These are phyloP conservation scores for Zygosaccharomyces kombuchaensis DNA, from an alignment of 805 yeast species.

Conservation along the genomic window DNA sequence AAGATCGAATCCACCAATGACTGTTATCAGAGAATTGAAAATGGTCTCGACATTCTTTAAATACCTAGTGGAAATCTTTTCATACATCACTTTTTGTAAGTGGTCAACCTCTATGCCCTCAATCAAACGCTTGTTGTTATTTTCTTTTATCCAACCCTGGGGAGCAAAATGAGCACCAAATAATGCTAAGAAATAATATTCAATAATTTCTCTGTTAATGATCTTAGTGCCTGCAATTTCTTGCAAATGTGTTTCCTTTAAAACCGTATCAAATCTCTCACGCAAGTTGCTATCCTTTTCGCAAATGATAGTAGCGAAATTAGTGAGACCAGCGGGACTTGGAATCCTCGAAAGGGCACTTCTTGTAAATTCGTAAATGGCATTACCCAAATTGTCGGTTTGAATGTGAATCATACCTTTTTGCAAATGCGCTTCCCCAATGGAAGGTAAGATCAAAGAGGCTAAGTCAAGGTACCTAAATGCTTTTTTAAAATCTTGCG, in stretches of 20 bases:
- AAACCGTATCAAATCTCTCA: conserved; percentile 21
- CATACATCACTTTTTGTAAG: conserved; percentile 19
- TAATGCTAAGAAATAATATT: conserved; percentile 29
- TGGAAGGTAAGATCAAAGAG: conserved; percentile 55
- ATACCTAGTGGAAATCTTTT: conserved; percentile 26
- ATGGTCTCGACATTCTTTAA: conserved; percentile 26
- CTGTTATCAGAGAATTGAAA: conserved; percentile 21
- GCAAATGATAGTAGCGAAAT: conserved; percentile 39
- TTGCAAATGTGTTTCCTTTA: conserved; percentile 20
- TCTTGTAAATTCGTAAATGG: conserved; percentile 38
- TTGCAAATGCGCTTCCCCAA: conserved; percentile 51
- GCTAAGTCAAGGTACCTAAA: conserved; percentile 49
- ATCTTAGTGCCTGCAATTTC: conserved; percentile 25
- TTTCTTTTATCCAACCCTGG: conserved; percentile 18
- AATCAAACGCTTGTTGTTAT: neutral
- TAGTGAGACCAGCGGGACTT: conserved; percentile 43
- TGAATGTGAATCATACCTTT: conserved; percentile 27
- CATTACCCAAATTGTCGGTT: conserved; percentile 24
- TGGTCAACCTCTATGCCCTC: conserved; percentile 18
- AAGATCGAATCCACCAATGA: conserved; percentile 31
- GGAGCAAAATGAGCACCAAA: conserved; percentile 28
- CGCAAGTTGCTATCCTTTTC: conserved; percentile 34
- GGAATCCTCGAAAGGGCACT: conserved; percentile 53
- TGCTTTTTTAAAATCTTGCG: conserved; percentile 43
- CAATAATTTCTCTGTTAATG: conserved; percentile 33